phyloP scores from a whole-genome alignment of 2,329 filamentous ascomycete genomes.

The Whalleya microplaca region DNA sequence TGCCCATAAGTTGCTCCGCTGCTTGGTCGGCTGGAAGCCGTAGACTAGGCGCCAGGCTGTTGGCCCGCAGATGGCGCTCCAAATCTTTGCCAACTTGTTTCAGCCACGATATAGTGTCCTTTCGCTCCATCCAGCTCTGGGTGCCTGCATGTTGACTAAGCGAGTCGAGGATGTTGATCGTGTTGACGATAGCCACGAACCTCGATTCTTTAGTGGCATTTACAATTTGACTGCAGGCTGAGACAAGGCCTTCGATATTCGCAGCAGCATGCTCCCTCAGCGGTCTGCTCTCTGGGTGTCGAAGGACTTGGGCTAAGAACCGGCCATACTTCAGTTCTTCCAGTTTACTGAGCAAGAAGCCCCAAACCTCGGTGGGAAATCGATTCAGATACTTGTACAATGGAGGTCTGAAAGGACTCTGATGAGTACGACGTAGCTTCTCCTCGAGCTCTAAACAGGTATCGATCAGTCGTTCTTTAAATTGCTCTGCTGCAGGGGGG shows the following conservation, averaged over 20 bases:
- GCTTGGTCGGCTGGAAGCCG: slow-evolving; percentile 88
- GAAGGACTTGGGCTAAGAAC: slow-evolving; percentile 85
- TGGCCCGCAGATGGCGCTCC: slow-evolving; percentile 71
- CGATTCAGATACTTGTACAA: slow-evolving; percentile 92
- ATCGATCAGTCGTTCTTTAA: slow-evolving; percentile 88
- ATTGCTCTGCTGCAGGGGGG: slow-evolving; percentile 84
- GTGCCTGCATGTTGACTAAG: slow-evolving; percentile 69
- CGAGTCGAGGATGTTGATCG: slow-evolving; percentile 82
- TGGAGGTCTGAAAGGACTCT: slow-evolving; percentile 88
- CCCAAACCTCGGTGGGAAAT: slow-evolving; percentile 87
- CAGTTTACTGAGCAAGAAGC: slow-evolving; percentile 76
- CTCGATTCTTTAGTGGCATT: slow-evolving; percentile 70
- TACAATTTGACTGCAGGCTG: slow-evolving; percentile 65
- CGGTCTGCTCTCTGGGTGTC: slow-evolving; percentile 72
- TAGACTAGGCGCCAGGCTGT: slow-evolving; percentile 71
- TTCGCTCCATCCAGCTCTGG: slow-evolving; percentile 72
- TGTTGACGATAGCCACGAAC: slow-evolving; percentile 76
- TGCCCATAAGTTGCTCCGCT: slow-evolving; percentile 81
- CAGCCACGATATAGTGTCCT: slow-evolving; percentile 62
- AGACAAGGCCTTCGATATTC: slow-evolving; percentile 73
- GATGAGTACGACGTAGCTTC: slow-evolving; percentile 81
- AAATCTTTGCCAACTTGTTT: slow-evolving; percentile 75
- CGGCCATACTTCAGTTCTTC: slow-evolving; percentile 87
- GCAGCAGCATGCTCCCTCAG: slow-evolving; percentile 75
- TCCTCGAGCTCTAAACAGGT: slow-evolving; percentile 88